Conservation (phyloP, 768 basidiomycete species). For the Jaapia argillacea region DNA sequence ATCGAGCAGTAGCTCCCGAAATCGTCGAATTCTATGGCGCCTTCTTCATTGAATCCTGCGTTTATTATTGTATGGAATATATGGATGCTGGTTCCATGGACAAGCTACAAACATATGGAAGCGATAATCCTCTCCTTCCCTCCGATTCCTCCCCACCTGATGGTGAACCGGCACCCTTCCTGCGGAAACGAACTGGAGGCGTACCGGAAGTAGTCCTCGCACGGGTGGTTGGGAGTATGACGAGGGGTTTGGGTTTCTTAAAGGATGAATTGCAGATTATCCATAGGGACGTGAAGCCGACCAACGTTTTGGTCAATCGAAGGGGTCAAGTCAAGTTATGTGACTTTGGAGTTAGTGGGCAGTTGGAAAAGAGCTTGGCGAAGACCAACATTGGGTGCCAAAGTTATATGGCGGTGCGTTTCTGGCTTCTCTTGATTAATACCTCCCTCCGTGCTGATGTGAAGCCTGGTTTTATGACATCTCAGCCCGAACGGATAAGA, state of each 20-base stretch:
- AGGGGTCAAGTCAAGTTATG: constrained; percentile 90
- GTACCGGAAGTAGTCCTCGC: constrained; percentile 74
- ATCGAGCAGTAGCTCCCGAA: constrained; percentile 81
- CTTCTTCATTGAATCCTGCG: constrained; percentile 99
- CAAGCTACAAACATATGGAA: constrained; percentile 40
- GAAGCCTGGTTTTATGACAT: neutral
- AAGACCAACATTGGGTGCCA: constrained; percentile 99
- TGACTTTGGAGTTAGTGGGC: constrained; percentile 98
- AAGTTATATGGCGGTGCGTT: constrained; percentile 91
- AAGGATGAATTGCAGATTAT: constrained; percentile 92
- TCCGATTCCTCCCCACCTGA: neutral
- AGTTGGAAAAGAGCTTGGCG: constrained; percentile 91
- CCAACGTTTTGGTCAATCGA: constrained; percentile 84
- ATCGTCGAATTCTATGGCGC: constrained; percentile 99
- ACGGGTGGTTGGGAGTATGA: constrained; percentile 73
- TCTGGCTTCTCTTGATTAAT: constrained; percentile 2
- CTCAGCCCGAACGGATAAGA: constrained; percentile 89
- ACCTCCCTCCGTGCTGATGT: constrained; percentile 1
- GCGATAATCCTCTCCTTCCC: neutral
- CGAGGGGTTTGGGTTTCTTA: constrained; percentile 85
- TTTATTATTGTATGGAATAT: constrained; percentile 99
- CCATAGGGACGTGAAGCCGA: constrained; percentile 86
- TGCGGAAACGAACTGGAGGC: constrained; percentile 12
- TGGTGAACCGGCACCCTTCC: neutral
- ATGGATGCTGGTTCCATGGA: constrained; percentile 99